Base-by-base conservation (phyloP, 371 early-diverging fungal genomes). In the Mucor circinelloides region DNA sequence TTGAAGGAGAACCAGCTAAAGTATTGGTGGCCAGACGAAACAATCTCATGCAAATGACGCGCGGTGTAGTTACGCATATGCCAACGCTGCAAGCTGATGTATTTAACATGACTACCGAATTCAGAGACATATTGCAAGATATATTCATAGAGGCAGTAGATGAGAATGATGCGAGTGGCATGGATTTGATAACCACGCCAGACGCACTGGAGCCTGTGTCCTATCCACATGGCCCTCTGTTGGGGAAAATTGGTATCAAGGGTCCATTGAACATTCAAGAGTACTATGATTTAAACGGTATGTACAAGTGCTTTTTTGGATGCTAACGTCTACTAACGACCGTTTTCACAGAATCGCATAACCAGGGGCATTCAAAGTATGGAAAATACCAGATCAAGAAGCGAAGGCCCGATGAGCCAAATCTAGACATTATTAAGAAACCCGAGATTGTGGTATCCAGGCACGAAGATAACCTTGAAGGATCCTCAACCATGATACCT, bases 331-430 rank as follows among this genome's bases (percentile, higher is more conserved):
- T 25, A 25, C 15, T 23, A 25, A 2, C 3, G 15, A 52, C 13
- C 12, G 7, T 3, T 38, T 19, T 6, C n/a, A 58, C 68, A 46
- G 83, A 83, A 30, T 63, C 68, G 2, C 74, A 75, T 28, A 38
- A 60, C 27, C 81, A 75, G 57, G 72, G 71, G 28, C 78, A 81
- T 19, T 77, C 83, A n/a, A 83, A 83, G 57, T 83, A 83, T 55
- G 81, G 83, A 32, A 83, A 80, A 57, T 83, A 77, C 57, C 81
- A 79, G 57, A 74, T 83, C 34, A 83, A 83, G 38, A 84, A 82
- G 59, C 70, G 71, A 38, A 73, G 77, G 28, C 75, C 82, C 0
- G 71, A 73, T 2, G 77, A 82, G 34, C 78, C 81, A 0, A 70
- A 75, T 8, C 59, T 81, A 7, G 61, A 77, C 48, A 67, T 62